A percentile compares a stretch with the other conserved stretches of the same genome.
These are phyloP conservation scores for Paraphoma sp. DNA, from an alignment of 2,329 filamentous ascomycete species.

Conservation along the genomic window DNA sequence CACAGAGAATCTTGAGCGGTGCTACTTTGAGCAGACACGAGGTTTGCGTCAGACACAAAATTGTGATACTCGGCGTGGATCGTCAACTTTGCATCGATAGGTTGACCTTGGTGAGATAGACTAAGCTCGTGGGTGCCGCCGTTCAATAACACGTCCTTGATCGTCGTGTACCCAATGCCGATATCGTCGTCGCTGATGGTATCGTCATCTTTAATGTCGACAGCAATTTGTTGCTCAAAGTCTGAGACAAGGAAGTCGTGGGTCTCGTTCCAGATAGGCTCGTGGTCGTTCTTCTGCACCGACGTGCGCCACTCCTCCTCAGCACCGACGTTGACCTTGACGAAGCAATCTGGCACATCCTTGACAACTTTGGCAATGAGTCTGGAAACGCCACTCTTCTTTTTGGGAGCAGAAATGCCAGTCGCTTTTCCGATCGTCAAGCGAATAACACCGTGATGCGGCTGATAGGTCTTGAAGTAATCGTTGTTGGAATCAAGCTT, in stretches of 20 bases:
- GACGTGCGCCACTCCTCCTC: conserved; percentile 54
- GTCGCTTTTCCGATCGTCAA: conserved; percentile 53
- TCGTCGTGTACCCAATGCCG: conserved; percentile 50
- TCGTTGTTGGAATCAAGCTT: conserved; percentile 56
- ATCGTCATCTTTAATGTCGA: conserved; percentile 56
- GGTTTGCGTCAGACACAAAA: conserved; percentile 47
- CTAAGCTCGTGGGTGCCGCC: conserved; percentile 52
- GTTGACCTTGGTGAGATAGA: conserved; percentile 49
- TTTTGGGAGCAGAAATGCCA: conserved; percentile 48
- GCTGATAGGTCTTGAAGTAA: conserved; percentile 58
- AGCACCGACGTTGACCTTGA: conserved; percentile 53
- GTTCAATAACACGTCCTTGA: conserved; percentile 51
- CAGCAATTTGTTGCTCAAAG: conserved; percentile 51
- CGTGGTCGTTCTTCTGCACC: conserved; percentile 50
- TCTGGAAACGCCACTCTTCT: conserved; percentile 48
- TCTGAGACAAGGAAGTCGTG: conserved; percentile 57
- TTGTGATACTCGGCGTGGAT: conserved; percentile 52
- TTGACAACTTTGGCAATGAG: conserved; percentile 54
- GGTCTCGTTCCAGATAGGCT: conserved; percentile 58
- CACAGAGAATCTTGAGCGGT: conserved; percentile 38
- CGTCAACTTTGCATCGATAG: conserved; percentile 44
- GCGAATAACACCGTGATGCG: conserved; percentile 52
- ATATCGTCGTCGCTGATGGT: conserved; percentile 53
- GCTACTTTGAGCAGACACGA: conserved; percentile 38
- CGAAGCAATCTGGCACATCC: conserved; percentile 57